phyloP scores from a whole-genome alignment of 768 basidiomycete species.

The Chalciporus piperatus region DNA sequence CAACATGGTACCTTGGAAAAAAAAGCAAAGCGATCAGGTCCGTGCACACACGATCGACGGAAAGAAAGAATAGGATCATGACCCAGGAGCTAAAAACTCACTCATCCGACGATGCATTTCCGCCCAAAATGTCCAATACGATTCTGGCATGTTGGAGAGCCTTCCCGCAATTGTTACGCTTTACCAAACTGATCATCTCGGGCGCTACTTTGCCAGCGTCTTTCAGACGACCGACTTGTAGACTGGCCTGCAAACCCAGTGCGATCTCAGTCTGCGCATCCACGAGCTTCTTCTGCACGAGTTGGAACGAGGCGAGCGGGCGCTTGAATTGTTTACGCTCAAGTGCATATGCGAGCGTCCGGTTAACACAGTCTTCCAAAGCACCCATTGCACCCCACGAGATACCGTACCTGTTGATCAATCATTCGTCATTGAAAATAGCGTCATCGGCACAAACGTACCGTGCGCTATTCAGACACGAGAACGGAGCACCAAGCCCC shows the following conservation, averaged over 20 bases:
- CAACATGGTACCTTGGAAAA: conserved; percentile 75
- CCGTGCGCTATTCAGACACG: conserved; percentile 89
- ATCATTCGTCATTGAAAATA: not conserved
- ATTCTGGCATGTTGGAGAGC: conserved; percentile 79
- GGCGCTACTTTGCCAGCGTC: conserved; percentile 69
- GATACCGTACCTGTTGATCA: conserved; percentile 65
- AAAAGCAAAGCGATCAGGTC: not conserved
- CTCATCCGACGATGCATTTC: conserved; percentile 94
- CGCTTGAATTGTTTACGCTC: conserved; percentile 88
- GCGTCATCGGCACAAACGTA: conserved; percentile 20
- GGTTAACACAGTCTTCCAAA: conserved; percentile 83
- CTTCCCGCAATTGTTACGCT: conserved; percentile 95
- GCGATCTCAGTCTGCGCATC: conserved; percentile 88
- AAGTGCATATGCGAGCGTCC: conserved; percentile 79
- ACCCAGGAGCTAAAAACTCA: conserved; percentile 36
- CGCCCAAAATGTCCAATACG: conserved; percentile 88
- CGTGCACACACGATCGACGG: not conserved
- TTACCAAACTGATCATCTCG: conserved; percentile 94
- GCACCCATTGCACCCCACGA: conserved; percentile 97
- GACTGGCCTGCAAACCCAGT: conserved; percentile 70
- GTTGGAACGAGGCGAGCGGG: conserved; percentile 91
- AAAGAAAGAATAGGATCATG: not conserved
- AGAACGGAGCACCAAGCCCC: conserved; percentile 85
- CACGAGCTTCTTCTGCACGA: conserved; percentile 96
- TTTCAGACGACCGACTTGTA: conserved; percentile 86